Percentiles rank a stretch among this genome's conserved stretches.
phyloP scores from a whole-genome alignment of 495 filamentous ascomycete species.

The Penicillium silybi region DNA sequence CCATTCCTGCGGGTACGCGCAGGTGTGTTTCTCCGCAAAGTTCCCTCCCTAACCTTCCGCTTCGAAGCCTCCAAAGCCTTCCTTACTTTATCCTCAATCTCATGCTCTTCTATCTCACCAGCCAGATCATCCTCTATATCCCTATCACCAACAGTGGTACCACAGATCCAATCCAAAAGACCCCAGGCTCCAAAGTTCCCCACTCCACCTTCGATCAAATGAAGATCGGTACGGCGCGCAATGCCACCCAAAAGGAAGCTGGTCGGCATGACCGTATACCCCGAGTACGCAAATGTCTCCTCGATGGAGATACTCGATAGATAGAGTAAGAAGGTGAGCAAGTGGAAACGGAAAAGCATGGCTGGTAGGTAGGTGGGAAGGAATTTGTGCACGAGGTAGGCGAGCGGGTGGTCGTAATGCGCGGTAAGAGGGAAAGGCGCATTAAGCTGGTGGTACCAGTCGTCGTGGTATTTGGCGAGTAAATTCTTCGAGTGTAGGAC shows the following conservation, averaged over 20 bases:
- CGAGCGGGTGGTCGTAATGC: slow-evolving; percentile 78
- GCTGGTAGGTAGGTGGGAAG: slow-evolving; percentile 73
- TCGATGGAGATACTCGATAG: slow-evolving; percentile 66
- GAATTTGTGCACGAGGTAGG: slow-evolving; percentile 64
- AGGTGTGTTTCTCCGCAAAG: slow-evolving; percentile 11
- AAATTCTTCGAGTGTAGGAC: slow-evolving; percentile 53
- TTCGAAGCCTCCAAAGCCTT: slow-evolving; percentile 26
- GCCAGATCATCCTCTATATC: slow-evolving; percentile 43
- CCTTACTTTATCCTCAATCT: slow-evolving; percentile 22
- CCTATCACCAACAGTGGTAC: slow-evolving; percentile 56
- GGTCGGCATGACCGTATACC: slow-evolving; percentile 70
- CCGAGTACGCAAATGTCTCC: slow-evolving; percentile 71
- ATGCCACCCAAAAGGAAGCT: slow-evolving; percentile 72
- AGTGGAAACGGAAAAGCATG: slow-evolving; percentile 61
- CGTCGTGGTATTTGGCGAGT: slow-evolving; percentile 48
- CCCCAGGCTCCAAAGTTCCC: slow-evolving; percentile 81
- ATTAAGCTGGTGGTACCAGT: slow-evolving; percentile 61
- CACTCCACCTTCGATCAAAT: slow-evolving; percentile 54
- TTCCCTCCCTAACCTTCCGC: slow-evolving; percentile 17
- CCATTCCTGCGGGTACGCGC: slow-evolving; percentile 3
- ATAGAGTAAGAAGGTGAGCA: slow-evolving; percentile 75
- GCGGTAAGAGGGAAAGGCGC: slow-evolving; percentile 64
- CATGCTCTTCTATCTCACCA: slow-evolving; percentile 20
- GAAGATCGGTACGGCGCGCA: slow-evolving; percentile 62
- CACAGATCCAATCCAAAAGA: slow-evolving; percentile 68